Evolutionary conservation across 805 yeast species (phyloP), one percentile per base, ranked within the genome.

Genomic region (Priceomyces carsonii): DNA sequence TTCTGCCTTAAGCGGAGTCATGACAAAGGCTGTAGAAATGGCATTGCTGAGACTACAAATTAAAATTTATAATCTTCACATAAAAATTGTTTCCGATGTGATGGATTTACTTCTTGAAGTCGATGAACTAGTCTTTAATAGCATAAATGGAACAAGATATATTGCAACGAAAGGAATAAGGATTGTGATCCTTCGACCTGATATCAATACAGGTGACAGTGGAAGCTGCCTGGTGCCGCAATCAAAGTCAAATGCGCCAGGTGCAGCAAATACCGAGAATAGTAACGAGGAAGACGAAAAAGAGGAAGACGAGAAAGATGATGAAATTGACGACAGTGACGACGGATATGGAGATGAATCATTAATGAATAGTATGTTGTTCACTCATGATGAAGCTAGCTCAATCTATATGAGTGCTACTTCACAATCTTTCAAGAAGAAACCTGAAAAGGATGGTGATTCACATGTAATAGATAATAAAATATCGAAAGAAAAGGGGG

Each of bases 321-420:
- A 55, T 8, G 48, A 50, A 2, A 59, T 52, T 15, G 39, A 38
- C 17, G 48, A 48, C n/a, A 48, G 50, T 23, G 57, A 51, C 8
- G 46, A 51, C 18, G 63, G 52, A 9, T 65, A 64, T 15, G 66
- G 55, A n/a, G 63, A 63, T 21, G 70, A 63, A 18, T 68, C 76
- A n/a, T 51, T 80, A 38, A 55, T 71, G 54, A 73, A 71, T 23
- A 81, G 88, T 47, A 72, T 77, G 61, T 64, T 80, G 23, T 82
- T 80, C 51, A 79, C 91, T 1, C 82, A 77, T 35, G 79, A 75
- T 33, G 84, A 82, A 37, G 83, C 86, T 1, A 71, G 79, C 30
- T 80, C 89, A 3, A 71, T 86, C 13, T 87, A 85, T 52, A 79
- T 85, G 90, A 85, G 95, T 57, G 95, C 95, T 2, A 67, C 82